Percentiles rank a stretch among this genome's conserved stretches.
Evolutionary conservation across 192 early-diverging fungal species (phyloP).

Genomic region (Gonapodya prolifera): DNA sequence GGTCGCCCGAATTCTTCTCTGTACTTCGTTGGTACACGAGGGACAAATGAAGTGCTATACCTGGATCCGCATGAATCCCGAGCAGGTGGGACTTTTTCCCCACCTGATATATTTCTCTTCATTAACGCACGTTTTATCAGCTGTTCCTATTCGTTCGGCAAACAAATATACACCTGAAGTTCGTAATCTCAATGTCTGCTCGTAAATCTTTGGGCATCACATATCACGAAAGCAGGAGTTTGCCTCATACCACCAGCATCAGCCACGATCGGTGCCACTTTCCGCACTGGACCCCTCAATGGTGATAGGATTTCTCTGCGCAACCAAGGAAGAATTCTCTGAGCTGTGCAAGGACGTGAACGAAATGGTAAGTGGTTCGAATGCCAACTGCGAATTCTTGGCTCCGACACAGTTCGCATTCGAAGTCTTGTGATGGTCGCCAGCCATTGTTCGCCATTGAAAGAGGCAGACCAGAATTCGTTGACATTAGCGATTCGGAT

Average conservation of each 20-base stretch:
- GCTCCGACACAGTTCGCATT: neutral
- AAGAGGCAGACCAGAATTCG: neutral
- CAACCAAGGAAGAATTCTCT: constrained; percentile 42
- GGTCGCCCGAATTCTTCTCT: constrained; percentile 89
- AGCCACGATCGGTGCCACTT: constrained; percentile 59
- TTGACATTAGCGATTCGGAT: neutral
- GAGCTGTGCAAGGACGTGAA: constrained; percentile 28
- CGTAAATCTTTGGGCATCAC: constrained; percentile 22
- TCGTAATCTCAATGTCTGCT: too few species aligned
- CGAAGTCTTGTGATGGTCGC: neutral
- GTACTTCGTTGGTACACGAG: constrained; percentile 73
- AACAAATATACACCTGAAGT: neutral
- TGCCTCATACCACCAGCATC: constrained; percentile 69
- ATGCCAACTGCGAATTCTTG: neutral
- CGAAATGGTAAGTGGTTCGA: neutral
- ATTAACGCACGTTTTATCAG: neutral
- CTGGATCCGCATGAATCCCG: constrained; percentile 86
- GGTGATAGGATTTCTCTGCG: constrained; percentile 79
- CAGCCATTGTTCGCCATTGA: neutral
- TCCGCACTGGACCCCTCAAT: constrained; percentile 81
- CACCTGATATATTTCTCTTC: constrained; percentile 1
- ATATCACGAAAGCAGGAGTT: constrained; percentile 40
- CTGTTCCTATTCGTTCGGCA: neutral
- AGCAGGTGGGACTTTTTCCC: constrained; percentile 40
- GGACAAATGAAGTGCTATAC: constrained; percentile 61